Evolutionary conservation across 192 early-diverging fungal genomes (phyloP), one percentile per base, ranked within the genome.

Genomic region (Coemansia sp.): DNA sequence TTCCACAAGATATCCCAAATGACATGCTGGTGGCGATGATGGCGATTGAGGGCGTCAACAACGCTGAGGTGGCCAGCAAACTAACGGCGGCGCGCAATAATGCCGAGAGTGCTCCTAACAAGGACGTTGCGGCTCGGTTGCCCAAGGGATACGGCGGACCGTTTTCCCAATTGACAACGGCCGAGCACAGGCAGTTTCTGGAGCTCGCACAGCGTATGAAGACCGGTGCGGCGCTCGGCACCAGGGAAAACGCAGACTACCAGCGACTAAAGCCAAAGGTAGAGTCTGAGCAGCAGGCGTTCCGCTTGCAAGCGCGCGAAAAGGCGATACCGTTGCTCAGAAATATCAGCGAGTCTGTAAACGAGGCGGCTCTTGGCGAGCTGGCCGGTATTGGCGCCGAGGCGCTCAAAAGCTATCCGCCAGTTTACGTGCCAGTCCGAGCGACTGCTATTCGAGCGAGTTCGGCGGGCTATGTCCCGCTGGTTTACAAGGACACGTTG

Each of bases 1-100:
- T 30, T 53, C 52, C 52, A 7, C 55, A 64, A 10, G 33, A 49
- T 6, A 75, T 82, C 10, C 69, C 80, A 1, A 63, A 58, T 39
- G 80, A 82, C 42, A 71, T 82, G 72, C 39, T 82, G 21, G 75
- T 67, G 35, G 80, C 75, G 16, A 77, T 82, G 80, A 62, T 63
- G 66, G 80, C 80, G 8, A 68, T 82, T 9, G 80, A 82, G 47
- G 75, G 75, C 13, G 17, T 21, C 49, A 47, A 26, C 49, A 28
- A 35, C 52, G 28, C 8, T 43, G 21, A 67, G 65, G 63, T 16
- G 13, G 4, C 19, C 61, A 61, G 47, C 37, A 37, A 61, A n/a
- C 19, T 55, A 23, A 30, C 58, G 1, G 4, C 63, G 17, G 33
- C 35, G 2, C 33, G 28, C 58, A 44, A 35, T n/a, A 28, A 35